A percentile compares a stretch with the other conserved stretches of the same genome.
These are phyloP conservation scores for Ophiostoma triangulosporum DNA, from an alignment of 2,329 filamentous ascomycete species.

Conservation along the genomic window DNA sequence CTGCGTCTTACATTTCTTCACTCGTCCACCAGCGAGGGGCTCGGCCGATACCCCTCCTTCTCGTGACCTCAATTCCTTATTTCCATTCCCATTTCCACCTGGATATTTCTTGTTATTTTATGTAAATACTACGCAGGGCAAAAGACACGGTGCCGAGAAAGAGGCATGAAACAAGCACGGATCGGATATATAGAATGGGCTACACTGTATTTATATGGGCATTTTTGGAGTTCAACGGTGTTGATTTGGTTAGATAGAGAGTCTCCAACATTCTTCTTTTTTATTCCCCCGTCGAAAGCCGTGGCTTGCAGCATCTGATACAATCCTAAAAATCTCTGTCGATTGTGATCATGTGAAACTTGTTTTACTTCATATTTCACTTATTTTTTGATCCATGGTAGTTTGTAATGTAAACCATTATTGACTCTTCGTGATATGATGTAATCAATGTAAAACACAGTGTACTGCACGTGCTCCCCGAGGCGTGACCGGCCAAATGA, in stretches of 20 bases:
- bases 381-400: too few relatives aligned
- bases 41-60: not conserved
- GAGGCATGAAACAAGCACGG: not conserved
- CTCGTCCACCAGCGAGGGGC: not conserved
- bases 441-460: too few relatives aligned
- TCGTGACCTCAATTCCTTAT: not conserved
- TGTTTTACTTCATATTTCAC: too few relatives aligned
- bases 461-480: too few relatives aligned
- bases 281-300: too few relatives aligned
- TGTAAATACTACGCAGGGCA: not conserved
- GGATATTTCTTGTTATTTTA: not conserved
- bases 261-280: not conserved
- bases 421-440: too few relatives aligned
- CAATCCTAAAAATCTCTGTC: too few relatives aligned
- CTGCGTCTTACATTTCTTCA: not conserved
- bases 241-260: not conserved
- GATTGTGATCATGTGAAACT: too few relatives aligned
- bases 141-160: not conserved
- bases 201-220: not conserved
- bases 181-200: not conserved
- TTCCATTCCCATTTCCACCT: not conserved
- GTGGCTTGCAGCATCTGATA: too few relatives aligned
- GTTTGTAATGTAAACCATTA: too few relatives aligned
- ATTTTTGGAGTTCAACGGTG: not conserved
- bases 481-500: not conserved